These are phyloP conservation scores for Paraphysoderma sedebokerense DNA, from an alignment of 371 early-diverging fungal species.

Conservation along the genomic window DNA sequence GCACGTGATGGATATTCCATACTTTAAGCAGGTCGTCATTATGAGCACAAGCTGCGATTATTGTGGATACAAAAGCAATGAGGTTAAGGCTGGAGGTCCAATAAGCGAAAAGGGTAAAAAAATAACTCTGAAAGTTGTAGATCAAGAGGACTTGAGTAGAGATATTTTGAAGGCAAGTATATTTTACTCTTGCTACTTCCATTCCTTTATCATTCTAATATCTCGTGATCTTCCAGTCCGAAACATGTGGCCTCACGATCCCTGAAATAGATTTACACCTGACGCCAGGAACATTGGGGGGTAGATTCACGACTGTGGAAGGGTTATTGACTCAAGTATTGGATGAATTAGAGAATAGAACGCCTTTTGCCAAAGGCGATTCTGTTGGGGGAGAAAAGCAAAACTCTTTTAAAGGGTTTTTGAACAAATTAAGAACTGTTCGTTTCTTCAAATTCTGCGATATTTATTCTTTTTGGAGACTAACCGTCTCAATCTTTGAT, in stretches of 20 bases:
- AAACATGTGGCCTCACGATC: constrained; percentile 75
- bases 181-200: background rate
- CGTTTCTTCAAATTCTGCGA: too few relatives aligned
- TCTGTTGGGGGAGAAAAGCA: constrained; percentile 35
- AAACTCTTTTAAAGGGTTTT: constrained; percentile 39
- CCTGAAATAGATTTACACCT: constrained; percentile 73
- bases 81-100: constrained; percentile 87
- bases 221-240: constrained; percentile 27
- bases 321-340: constrained; percentile 77
- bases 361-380: constrained; percentile 60
- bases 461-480: too few relatives aligned
- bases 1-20: constrained; percentile 80
- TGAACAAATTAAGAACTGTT: constrained; percentile 43
- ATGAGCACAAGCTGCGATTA: constrained; percentile 86
- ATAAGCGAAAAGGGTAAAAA: constrained; percentile 58
- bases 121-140: constrained; percentile 61
- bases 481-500: too few relatives aligned
- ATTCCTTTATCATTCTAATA: background rate
- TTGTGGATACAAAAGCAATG: constrained; percentile 90
- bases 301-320: constrained; percentile 92
- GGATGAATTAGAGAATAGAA: constrained; percentile 53
- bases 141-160: constrained; percentile 70
- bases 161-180: constrained; percentile 66
- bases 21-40: constrained; percentile 89
- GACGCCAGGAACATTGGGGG: constrained; percentile 80